Conservation (phyloP, 148 eudicot species). For the Amaranthus hypochondriacus region DNA sequence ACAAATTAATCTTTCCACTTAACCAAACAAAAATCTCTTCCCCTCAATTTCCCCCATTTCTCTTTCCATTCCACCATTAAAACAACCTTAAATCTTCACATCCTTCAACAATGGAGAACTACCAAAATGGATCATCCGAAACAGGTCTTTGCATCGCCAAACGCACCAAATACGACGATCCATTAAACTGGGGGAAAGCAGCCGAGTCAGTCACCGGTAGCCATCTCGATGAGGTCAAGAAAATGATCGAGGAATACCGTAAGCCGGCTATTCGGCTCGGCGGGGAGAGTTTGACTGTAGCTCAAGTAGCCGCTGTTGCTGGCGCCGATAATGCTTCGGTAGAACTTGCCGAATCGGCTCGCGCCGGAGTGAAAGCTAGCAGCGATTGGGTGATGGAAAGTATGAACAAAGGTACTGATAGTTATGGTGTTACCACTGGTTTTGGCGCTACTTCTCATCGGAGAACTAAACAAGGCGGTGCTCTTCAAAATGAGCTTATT, state of each 20-base stretch:
- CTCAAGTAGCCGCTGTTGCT: slow-evolving; percentile 74
- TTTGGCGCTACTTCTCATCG: slow-evolving; percentile 90
- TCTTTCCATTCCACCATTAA: too few species aligned
- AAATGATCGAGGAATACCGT: slow-evolving; percentile 72
- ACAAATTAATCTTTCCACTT: not conserved
- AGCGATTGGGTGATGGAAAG: slow-evolving; percentile 96
- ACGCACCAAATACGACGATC: slow-evolving; percentile 29
- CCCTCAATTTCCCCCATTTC: not conserved
- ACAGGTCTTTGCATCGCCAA: not conserved
- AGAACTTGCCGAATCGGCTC: slow-evolving; percentile 53
- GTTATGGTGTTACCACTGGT: slow-evolving; percentile 80
- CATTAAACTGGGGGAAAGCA: slow-evolving; percentile 69
- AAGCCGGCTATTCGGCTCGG: slow-evolving; percentile 48
- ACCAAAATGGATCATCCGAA: slow-evolving; percentile 7
- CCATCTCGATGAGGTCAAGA: slow-evolving; percentile 69
- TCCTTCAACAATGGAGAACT: not conserved
- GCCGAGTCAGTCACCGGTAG: slow-evolving; percentile 57
- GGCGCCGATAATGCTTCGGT: slow-evolving; percentile 34
- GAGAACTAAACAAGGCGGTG: slow-evolving; percentile 79
- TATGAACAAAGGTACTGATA: slow-evolving; percentile 73
- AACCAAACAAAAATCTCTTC: not conserved
- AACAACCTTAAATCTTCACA: not conserved
- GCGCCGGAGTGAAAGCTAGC: slow-evolving; percentile 70
- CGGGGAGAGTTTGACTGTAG: slow-evolving; percentile 53
- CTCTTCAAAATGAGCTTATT: slow-evolving; percentile 74